Evolutionary conservation across 2,329 filamentous ascomycete genomes (phyloP), one percentile per base, ranked within the genome.

Genomic region (Hypoxylon sp.): DNA sequence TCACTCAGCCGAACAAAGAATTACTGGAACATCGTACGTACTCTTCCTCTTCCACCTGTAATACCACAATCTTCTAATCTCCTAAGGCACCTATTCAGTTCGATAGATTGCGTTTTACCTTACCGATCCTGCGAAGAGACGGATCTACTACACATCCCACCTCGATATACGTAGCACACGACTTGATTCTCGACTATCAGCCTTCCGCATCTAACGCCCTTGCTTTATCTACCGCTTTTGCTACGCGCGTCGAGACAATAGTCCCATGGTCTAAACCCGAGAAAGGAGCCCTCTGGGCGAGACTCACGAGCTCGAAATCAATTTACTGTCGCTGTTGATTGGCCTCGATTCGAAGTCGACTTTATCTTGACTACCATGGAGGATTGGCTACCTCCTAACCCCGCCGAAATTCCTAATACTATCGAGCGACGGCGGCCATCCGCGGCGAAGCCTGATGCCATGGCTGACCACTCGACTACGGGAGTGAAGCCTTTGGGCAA

Each of bases 371-470:
- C 44, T 44, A 33, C 50, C 58, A 72, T 72, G 69, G 58, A 66
- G 33, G 63, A 66, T 53, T 64, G 50, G 58, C 33, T 35, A 30
- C 61, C 69, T 27, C 61, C 69, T 27, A 49, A 63, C 8, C 51
- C 51, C 25, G 64, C 64, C 71, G 68, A 74, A 54, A 68, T 69
- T 22, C 66, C 73, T 35, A 69, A 72, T 53, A 63, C 66, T 48
- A 58, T 69, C 50, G 66, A 69, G 49, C 68, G 66, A 46, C 64
- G 66, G n/a, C 70, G 57, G 6, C 63, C 61, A 13, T 73, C 73
- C 17, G 50, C 33, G 4, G 37, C 69, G n/a, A 68, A 51, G n/a
- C 51, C 61, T 22, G 62, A 72, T 7, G 35, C 49, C 44, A 74
- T 73, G 71, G 55, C 69, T 17, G 71, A 72, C n/a, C 37, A 61